These are phyloP conservation scores for Lyophyllum shimeji DNA, from an alignment of 768 basidiomycete genomes.

Conservation along the genomic window DNA sequence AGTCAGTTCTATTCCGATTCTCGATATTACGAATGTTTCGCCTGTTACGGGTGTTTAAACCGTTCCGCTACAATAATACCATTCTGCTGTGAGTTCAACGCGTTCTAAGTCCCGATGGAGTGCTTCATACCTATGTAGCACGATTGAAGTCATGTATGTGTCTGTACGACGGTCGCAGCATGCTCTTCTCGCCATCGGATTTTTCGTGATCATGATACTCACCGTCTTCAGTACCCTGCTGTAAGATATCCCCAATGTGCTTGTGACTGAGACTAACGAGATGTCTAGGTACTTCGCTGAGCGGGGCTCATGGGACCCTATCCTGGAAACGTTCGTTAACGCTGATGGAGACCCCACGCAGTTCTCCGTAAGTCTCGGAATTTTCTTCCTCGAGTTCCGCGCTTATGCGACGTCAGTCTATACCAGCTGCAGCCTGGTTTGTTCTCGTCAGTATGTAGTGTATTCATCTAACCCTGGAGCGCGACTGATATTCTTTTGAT, in stretches of 20 bases:
- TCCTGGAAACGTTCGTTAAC: constrained; percentile 78
- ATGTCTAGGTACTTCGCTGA: constrained; percentile 80
- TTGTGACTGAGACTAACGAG: neutral
- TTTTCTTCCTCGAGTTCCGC: neutral
- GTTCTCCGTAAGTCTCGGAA: constrained; percentile 54
- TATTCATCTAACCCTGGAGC: neutral
- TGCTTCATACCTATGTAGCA: constrained; percentile 40
- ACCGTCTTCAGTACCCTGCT: constrained; percentile 86
- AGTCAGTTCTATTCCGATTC: constrained; percentile 88
- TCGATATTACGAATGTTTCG: constrained; percentile 91
- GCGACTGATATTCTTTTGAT: constrained; percentile 2
- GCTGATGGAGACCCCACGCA: constrained; percentile 81
- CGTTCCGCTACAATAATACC: constrained; percentile 83
- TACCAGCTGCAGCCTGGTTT: constrained; percentile 62
- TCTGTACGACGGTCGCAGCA: constrained; percentile 84
- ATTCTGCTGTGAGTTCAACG: constrained; percentile 65
- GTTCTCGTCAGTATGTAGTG: constrained; percentile 71
- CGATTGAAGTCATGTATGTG: constrained; percentile 92
- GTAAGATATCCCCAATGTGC: constrained; percentile 36
- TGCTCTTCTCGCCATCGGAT: constrained; percentile 81
- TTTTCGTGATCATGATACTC: constrained; percentile 87
- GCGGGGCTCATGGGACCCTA: constrained; percentile 85
- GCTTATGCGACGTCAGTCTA: constrained; percentile 24
- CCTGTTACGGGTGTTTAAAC: constrained; percentile 83
- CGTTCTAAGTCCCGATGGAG: neutral